Evolutionary conservation across 2,329 filamentous ascomycete species (phyloP), one percentile per base, ranked within the genome.

Genomic region (Colletotrichum orchidophilum): DNA sequence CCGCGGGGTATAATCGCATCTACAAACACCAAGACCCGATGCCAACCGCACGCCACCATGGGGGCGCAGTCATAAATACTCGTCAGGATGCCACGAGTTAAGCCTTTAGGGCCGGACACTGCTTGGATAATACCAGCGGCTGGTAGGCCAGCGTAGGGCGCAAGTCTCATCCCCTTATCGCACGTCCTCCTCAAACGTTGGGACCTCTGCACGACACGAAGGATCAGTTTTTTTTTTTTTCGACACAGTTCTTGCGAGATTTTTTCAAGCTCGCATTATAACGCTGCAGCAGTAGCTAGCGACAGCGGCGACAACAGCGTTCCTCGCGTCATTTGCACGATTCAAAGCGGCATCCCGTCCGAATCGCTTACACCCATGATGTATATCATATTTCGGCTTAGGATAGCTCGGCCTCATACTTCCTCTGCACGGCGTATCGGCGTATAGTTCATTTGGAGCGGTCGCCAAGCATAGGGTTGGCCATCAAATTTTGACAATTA

Each of bases 1-100:
- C 84, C 95, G 93, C 84, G 95, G 95, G 73, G 92, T 97, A 81
- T 97, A 89, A 83, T 35, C n/a, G 26, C 24, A 46, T 26, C 26
- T 2, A 15, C 46, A 8, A 8, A 21, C 29, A 9, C 39, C 24
- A 5, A 62, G 2, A 18, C 24, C 24, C 46, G 49, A 18, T 53
- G 18, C 46, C 31, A 26, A 63, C 54, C 31, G 57, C 63, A 33
- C 42, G 46, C 53, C 64, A 21, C 52, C 58, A 27, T 27, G 46
- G 55, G 13, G 46, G 8, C 27, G 27, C 13, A 33, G 31, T 15
- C n/a, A 24, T 11, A 53, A 8, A 50, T 12, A 27, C 21, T n/a
- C 13, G 59, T 59, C 33, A 53, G 69, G 69, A 69, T 55, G 65
- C 33, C 42, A 42, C 13, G 55, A 46, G 46, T 29, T 53, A 64